Evolutionary conservation across 2,329 filamentous ascomycete genomes (phyloP), one percentile per base, ranked within the genome.

Genomic region (Lizonia empirigonia): DNA sequence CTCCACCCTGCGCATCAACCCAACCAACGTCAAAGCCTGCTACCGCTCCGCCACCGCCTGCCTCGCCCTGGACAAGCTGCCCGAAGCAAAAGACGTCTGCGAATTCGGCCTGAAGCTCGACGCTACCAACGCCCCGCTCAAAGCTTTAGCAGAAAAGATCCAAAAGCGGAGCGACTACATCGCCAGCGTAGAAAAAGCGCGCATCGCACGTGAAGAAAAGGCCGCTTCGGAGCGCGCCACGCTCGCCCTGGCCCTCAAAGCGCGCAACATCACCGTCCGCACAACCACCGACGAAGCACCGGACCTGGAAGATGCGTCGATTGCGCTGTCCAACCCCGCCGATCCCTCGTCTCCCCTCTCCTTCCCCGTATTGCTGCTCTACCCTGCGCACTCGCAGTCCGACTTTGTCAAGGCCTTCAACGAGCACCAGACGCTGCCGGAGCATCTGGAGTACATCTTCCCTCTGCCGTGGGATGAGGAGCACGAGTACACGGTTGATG

Each of bases 391-490:
- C 55, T 80, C 88, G 37, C 86, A 97, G 77, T 89, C 85, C 1
- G 94, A 99, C 73, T 94, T 99, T 64, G 83, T 99, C 74, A 96
- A 96, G 77, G 84, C 84, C 0, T 94, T 96, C 64, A 80, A 81
- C 44, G 94, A 97, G 78, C 84, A 81, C 53, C 86, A 94, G 62
- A 82, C 81, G 13, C 78, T 97, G 22, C 81, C 80, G 7, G 86
- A 93, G 59, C 92, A 97, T 72, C 78, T 99, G 40, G 79, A 80
- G 3, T 96, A 97, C 66, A 87, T 97, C 8, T 84, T 99, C 50
- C 93, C 92, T 2, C 74, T 91, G 64, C 91, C 91, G 10, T 99
- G 94, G 94, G 94, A 97, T 64, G 67, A 72, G 13, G 77, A 81
- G 53, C 74, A 80, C 1, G 85, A 85, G 64, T 97, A 96, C 73